Base-by-base conservation (phyloP, 108 stramenopile genomes). In the Parietichytrium sp. region DNA sequence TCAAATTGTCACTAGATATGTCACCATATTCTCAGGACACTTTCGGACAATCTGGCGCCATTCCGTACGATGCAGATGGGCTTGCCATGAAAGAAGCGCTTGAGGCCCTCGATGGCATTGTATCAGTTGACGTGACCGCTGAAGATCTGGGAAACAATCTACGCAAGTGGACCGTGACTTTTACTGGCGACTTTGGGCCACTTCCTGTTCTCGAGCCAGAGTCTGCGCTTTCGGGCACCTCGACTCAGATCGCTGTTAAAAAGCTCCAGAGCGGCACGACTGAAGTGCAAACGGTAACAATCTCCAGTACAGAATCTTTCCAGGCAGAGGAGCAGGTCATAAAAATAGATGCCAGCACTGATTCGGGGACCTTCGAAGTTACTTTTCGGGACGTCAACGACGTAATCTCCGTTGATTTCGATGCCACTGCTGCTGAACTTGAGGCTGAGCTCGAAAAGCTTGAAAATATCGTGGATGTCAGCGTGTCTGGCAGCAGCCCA, bases 211-310 rank as follows among this genome's bases (percentile, higher is more conserved):
- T 72, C 12, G 10, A 33, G 8, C 38, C 36, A 8, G 33, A 36
- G 10, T 33, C 45, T 33, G 79, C 25, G 51, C 50, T 27, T 52
- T 10, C 25, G 29, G 26, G 49, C 26, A 27, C 50, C 48, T 20
- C 15, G n/a, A 4, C 50, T 6, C 36, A 3, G 29, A 15, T 89
- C 23, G 77, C 54, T 83, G 85, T 90, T 15, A 72, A 51, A 4
- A 80, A 78, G 33, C 54, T 86, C 18, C 89, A 87, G 3, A 25
- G 48, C 48, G 93, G 93, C 53, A 81, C 87, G 30, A 84, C 93
- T 1, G 94, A 95, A 85, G 81, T 94, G 15, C 94, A 93, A 83
- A 90, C 87, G 8, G 83, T 95, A 54, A 92, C 89, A 2, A 55
- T 89, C 3, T 85, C 91, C n/a, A 61, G 87, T n/a, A 90, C 92